Evolutionary conservation across 345 rosid genomes (phyloP).

Genomic region (Clausena lansium): DNA sequence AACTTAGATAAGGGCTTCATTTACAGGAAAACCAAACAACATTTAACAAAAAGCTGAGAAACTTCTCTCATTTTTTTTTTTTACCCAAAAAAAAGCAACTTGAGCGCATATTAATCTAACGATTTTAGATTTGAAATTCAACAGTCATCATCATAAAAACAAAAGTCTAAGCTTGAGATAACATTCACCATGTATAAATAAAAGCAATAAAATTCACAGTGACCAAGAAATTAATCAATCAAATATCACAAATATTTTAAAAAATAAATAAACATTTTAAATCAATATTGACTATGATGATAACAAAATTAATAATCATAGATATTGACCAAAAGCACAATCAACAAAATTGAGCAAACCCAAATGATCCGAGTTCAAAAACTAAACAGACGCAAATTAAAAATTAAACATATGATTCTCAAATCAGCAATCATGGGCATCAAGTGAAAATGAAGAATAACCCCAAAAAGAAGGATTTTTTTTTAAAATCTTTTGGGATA

Average conservation of each 20-base stretch:
- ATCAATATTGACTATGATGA: background rate
- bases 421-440: constrained; percentile 1
- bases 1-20: background rate
- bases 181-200: background rate
- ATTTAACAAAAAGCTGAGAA: background rate
- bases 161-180: no score
- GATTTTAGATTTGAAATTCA: background rate
- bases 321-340: background rate
- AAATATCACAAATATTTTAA: background rate
- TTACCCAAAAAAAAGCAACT: background rate
- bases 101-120: background rate
- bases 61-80: background rate
- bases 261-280: no score
- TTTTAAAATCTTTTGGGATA: no score
- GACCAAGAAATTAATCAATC: background rate
- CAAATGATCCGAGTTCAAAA: background rate
- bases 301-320: background rate
- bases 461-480: background rate
- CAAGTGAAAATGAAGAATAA: background rate
- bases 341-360: background rate
- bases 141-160: no score
- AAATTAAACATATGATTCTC: background rate
- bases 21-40: background rate
- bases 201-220: background rate
- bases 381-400: background rate